Conservation (phyloP, 306 rosid genomes). For the Rosa persica region DNA sequence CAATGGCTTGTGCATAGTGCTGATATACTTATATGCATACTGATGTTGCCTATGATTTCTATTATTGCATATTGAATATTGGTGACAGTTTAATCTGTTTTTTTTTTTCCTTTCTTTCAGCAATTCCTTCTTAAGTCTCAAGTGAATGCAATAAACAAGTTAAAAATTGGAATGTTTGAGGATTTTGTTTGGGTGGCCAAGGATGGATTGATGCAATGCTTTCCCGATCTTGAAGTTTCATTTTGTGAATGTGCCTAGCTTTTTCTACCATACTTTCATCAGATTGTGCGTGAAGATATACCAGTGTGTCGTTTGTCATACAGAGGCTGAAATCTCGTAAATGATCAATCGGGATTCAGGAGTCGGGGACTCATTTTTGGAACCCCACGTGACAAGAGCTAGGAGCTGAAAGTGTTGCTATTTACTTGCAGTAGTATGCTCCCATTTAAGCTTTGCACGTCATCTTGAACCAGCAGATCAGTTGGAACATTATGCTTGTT, state of each 20-base stretch:
- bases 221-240: background rate
- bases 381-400: background rate
- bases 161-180: constrained; percentile 47
- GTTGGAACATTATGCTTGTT: constrained; percentile 70
- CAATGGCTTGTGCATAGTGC: background rate
- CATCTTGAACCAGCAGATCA: constrained; percentile 40
- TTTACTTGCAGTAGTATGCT: background rate
- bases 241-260: background rate
- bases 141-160: constrained; percentile 69
- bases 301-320: background rate
- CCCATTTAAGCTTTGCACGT: constrained; percentile 35
- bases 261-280: background rate
- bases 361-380: background rate
- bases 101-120: constrained; percentile 35
- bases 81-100: background rate
- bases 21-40: background rate
- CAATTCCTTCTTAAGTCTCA: constrained; percentile 81
- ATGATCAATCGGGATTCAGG: background rate
- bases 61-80: constrained; percentile 5
- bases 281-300: background rate
- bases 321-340: background rate
- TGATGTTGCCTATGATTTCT: background rate
- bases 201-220: constrained; percentile 65
- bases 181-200: constrained; percentile 87
- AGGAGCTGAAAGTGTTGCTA: background rate